Conservation (phyloP, 164 flowering plant species). For the Aristolochia californica region DNA sequence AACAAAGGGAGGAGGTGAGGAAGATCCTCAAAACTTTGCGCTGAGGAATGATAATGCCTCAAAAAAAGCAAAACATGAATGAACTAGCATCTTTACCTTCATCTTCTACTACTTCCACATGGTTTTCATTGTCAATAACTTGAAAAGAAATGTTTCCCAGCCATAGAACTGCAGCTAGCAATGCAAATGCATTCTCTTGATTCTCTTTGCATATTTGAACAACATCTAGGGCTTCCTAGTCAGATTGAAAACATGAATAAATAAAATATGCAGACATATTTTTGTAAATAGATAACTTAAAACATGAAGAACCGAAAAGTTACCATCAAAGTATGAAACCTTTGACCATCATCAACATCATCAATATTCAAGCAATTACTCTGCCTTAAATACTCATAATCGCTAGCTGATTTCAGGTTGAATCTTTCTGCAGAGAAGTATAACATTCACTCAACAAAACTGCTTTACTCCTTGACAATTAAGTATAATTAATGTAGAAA, state of each 20-base stretch:
- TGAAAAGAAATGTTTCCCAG: conserved; percentile 80
- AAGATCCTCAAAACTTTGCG: no score
- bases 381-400: conserved; percentile 67
- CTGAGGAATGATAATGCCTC: no score
- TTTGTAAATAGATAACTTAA: background rate
- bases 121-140: conserved; percentile 59
- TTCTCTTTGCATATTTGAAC: conserved; percentile 55
- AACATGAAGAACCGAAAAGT: conserved; percentile 6
- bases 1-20: no score
- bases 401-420: conserved; percentile 55
- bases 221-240: conserved; percentile 66
- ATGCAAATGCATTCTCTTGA: conserved; percentile 56
- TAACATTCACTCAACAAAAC: conserved; percentile 1
- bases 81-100: conserved; percentile 46
- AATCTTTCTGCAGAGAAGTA: conserved; percentile 42
- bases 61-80: conserved; percentile 5
- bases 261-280: background rate
- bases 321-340: conserved; percentile 69
- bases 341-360: conserved; percentile 60
- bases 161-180: conserved; percentile 90
- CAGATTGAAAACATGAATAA: conserved; percentile 2
- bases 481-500: background rate
- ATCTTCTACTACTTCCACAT: conserved; percentile 61
- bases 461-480: background rate
- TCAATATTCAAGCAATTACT: conserved; percentile 64